A percentile compares a stretch with the other conserved stretches of the same genome.
phyloP scores from a whole-genome alignment of 176 grass and related monocot genomes.

The Aechmea fasciata region DNA sequence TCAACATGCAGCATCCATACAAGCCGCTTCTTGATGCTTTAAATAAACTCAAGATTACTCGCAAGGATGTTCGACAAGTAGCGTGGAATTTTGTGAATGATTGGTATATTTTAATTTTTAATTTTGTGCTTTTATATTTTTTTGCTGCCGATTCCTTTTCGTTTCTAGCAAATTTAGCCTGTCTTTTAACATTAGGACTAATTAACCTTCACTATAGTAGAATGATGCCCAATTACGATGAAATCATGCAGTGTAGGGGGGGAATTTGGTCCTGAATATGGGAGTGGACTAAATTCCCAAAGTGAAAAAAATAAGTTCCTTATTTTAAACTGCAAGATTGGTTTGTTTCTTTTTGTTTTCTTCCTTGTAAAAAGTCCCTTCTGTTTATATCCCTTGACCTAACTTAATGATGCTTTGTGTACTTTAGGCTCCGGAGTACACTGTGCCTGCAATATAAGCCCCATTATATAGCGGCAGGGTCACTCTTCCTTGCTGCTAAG shows the following conservation, averaged over 20 bases:
- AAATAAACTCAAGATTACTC: conserved; percentile 35
- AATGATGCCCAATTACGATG: too few species aligned
- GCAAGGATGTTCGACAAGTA: conserved; percentile 40
- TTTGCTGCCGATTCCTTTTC: not conserved
- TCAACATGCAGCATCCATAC: conserved; percentile 56
- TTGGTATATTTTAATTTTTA: conserved; percentile 16
- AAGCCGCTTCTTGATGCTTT: conserved; percentile 45
- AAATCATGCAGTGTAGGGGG: too few species aligned
- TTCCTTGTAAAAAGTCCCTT: not conserved
- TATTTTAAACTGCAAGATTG: not conserved
- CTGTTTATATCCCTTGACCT: not conserved
- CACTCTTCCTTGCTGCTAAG: conserved; percentile 35
- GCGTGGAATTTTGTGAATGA: conserved; percentile 48
- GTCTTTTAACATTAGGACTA: too few species aligned
- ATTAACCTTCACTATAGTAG: too few species aligned
- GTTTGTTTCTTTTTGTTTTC: conserved; percentile 7
- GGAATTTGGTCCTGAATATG: too few species aligned
- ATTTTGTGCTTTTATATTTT: too few species aligned
- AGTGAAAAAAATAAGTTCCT: too few species aligned
- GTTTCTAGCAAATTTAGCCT: too few species aligned
- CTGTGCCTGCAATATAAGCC: conserved; percentile 47
- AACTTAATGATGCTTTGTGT: not conserved
- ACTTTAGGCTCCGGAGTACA: conserved; percentile 35
- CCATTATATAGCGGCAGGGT: conserved; percentile 49
- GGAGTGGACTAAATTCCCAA: too few species aligned